Conservation (phyloP, 148 eudicot species). For the Fagopyrum tataricum region DNA sequence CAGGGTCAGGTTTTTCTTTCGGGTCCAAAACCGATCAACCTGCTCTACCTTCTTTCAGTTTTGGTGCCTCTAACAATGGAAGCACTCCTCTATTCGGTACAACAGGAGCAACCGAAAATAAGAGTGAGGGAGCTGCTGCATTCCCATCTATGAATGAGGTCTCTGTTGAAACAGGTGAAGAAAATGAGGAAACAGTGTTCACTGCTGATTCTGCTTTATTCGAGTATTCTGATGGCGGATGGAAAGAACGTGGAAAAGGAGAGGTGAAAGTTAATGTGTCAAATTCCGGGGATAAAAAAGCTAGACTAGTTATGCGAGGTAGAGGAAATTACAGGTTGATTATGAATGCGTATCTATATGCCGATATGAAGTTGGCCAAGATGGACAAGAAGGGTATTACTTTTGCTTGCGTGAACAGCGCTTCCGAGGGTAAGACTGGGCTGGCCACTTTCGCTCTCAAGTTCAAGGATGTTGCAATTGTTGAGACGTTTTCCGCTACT, state of each 20-base stretch:
- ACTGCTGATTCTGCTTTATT: conserved; percentile 75
- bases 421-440: conserved; percentile 62
- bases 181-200: conserved; percentile 72
- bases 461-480: conserved; percentile 68
- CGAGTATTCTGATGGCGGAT: conserved; percentile 74
- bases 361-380: conserved; percentile 87
- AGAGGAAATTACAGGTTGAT: conserved; percentile 83
- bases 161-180: conserved; percentile 86
- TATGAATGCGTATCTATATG: conserved; percentile 67
- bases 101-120: conserved; percentile 37
- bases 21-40: conserved; percentile 14
- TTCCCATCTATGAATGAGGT: conserved; percentile 57
- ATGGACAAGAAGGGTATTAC: conserved; percentile 96
- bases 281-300: conserved; percentile 47
- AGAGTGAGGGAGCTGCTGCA: conserved; percentile 41
- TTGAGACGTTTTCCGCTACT: conserved; percentile 56
- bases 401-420: conserved; percentile 79
- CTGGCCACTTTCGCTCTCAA: conserved; percentile 81
- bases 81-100: conserved; percentile 50
- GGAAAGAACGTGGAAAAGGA: conserved; percentile 98
- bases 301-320: conserved; percentile 84
- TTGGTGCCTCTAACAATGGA: conserved; percentile 45
- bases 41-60: conserved; percentile 41
- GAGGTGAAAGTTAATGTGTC: conserved; percentile 73
- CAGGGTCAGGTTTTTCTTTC: conserved; percentile 11